Evolutionary conservation across 176 grass and related monocot species (phyloP), one percentile per base, ranked within the genome.

Genomic region (Avena insularis): DNA sequence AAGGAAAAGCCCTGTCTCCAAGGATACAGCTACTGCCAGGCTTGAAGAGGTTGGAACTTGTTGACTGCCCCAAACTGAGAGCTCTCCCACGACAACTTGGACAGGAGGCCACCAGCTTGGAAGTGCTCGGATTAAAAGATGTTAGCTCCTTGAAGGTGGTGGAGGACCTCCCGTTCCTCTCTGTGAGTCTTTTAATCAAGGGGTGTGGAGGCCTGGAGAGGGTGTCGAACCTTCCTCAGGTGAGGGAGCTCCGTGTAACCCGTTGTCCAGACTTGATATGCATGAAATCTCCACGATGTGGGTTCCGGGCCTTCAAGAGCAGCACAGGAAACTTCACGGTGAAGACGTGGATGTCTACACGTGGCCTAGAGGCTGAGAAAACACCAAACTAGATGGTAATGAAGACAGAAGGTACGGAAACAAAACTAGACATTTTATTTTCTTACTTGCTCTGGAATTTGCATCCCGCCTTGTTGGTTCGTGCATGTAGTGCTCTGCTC

Each of bases 41-140:
- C 43, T 45, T 91, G 16, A 2, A 65, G 23, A 1, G 0, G 16
- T 66, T 84, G 0, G 0, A 1, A 7, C 12, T 91, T 72, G 2
- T 0, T 0, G 16, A n/a, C 0, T 88, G 90, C 45, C 90, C 85
- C 0, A 81, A 88, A 12, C 50, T 91, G 27, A 88, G 57, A 35
- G 82, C 54, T 69, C 75, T 38, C 5, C 36, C 36, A 38, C 36
- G 0, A 5, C 36, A 38, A 0, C 36, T 38, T 38, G 36, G 36
- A 5, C 36, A 5, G 36, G 36, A 38, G 36, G 36, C 36, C 36
- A 38, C 36, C 36, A 38, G 36, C 36, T 62, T 88, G 33, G 21
- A 88, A 27, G 6, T 0, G 20, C 81, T 71, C 31, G 31, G 31
- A 31, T 31, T 31, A 31, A 2, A 31, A 31, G 1, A 31, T 31